A percentile compares a stretch with the other conserved stretches of the same genome.
Conservation (phyloP, 176 grass and related monocot genomes). For the Cenchrus americanus region DNA sequence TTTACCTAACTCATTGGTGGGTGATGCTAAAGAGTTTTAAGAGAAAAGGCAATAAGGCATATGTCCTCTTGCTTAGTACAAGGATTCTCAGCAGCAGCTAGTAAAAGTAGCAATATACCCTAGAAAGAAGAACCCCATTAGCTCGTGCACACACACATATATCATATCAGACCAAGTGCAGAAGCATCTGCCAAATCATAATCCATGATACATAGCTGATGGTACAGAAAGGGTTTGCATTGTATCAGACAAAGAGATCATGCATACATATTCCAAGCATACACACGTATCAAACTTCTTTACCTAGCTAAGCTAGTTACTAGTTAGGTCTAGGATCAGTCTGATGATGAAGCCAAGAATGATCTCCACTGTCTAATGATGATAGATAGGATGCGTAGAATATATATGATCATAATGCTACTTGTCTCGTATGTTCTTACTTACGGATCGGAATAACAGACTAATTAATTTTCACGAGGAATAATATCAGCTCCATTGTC, state of each 20-base stretch:
- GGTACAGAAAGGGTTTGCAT: constrained; percentile 18
- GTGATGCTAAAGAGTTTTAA: constrained; percentile 23
- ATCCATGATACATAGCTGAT: constrained; percentile 23
- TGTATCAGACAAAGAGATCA: constrained; percentile 2
- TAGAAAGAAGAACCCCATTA: constrained; percentile 36
- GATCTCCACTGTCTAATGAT: constrained; percentile 28
- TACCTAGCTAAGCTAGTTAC: not conserved
- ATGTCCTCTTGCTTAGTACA: constrained; percentile 46
- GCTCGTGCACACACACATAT: not conserved
- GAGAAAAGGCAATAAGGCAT: constrained; percentile 39
- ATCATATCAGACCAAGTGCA: constrained; percentile 42
- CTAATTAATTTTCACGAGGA: not conserved
- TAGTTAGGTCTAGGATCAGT: constrained; percentile 14
- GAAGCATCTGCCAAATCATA: constrained; percentile 39
- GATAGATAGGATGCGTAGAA: not conserved
- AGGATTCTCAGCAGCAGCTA: constrained; percentile 45
- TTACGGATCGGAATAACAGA: not conserved
- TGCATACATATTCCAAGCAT: constrained; percentile 28
- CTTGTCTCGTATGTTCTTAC: not conserved
- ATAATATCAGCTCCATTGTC: not conserved
- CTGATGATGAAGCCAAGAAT: constrained; percentile 38
- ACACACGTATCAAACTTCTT: not conserved
- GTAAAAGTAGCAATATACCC: constrained; percentile 46
- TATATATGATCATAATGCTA: not conserved
- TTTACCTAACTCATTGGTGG: constrained; percentile 46